phyloP scores from a whole-genome alignment of 352 stramenopile genomes.

The Globisporangium paroecandrum region DNA sequence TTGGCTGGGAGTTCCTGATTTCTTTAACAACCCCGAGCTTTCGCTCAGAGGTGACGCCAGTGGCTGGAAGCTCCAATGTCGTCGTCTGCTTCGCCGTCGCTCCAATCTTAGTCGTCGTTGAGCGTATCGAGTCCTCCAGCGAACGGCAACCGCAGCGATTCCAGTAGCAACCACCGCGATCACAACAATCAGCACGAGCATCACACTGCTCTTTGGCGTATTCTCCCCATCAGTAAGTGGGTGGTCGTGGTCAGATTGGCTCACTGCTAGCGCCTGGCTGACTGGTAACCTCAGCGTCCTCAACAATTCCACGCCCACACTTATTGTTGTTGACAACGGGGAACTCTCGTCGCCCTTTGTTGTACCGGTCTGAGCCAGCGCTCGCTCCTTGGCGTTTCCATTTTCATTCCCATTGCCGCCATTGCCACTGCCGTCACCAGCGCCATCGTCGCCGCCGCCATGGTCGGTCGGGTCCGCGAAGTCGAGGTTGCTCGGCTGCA shows the following conservation, averaged over 20 bases:
- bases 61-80: not conserved
- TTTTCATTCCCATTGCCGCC: not conserved
- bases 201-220: no score
- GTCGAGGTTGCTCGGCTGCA: conserved; percentile 35
- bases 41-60: not conserved
- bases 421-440: not conserved
- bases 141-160: not conserved
- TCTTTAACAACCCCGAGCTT: not conserved
- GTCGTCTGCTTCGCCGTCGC: not conserved
- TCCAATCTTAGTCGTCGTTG: not conserved
- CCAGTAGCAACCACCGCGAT: not conserved
- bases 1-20: not conserved
- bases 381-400: not conserved
- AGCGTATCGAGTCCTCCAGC: not conserved
- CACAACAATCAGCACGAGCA: not conserved
- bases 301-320: not conserved
- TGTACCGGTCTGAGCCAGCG: not conserved
- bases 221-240: not conserved
- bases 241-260: no score
- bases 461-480: conserved; percentile 8
- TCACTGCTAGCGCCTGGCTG: no score
- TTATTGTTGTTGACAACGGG: not conserved
- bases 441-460: not conserved
- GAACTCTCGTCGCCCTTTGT: not conserved
- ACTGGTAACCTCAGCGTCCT: not conserved